Evolutionary conservation across 192 early-diverging fungal species (phyloP), one percentile per base, ranked within the genome.

Genomic region (Rhizophagus prolifer): DNA sequence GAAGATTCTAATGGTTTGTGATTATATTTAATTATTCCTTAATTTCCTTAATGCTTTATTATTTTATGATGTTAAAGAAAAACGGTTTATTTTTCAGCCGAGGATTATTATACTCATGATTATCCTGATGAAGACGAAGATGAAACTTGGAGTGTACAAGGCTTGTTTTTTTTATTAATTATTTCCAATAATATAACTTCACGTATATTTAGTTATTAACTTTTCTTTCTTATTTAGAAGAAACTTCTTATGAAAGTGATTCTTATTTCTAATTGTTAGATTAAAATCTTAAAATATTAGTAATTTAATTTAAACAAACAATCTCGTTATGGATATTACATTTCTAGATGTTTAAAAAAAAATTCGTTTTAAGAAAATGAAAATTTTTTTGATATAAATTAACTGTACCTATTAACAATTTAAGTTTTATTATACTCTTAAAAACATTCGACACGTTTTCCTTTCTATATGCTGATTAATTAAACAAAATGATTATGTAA

Each of bases 41-140:
- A 50, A 28, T 46, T 58, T 14, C n/a, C n/a, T n/a, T n/a, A n/a
- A n/a, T n/a, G n/a, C n/a, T n/a, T 30, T 25, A 9, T 46, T 21
- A 41, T 69, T 10, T 69, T 8, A 38, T 5, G 36, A 38, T 38
- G 30, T 16, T 25, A 7, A 70, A 46, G 16, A 7, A 30, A 31
- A 34, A 34, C 4, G 31, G 31, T 79, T 23, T 72, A 75, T 64
- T 79, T 58, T 65, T 77, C 82, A 83, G 89, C 92, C 1, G 92
- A 94, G 78, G 91, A 92, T 79, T 92, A 90, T 78, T 94, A 94
- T 78, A 87, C 88, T 72, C 91, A 94, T 79, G 91, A 92, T 76
- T 94, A 94, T 70, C 92, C 92, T 4, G 92, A 94, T 13, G 91
- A 94, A 67, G 88, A 87, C 13, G 91, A 94, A 67, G 88, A 87